phyloP scores from a whole-genome alignment of 306 rosid species.

The Ochetophila trinervis region DNA sequence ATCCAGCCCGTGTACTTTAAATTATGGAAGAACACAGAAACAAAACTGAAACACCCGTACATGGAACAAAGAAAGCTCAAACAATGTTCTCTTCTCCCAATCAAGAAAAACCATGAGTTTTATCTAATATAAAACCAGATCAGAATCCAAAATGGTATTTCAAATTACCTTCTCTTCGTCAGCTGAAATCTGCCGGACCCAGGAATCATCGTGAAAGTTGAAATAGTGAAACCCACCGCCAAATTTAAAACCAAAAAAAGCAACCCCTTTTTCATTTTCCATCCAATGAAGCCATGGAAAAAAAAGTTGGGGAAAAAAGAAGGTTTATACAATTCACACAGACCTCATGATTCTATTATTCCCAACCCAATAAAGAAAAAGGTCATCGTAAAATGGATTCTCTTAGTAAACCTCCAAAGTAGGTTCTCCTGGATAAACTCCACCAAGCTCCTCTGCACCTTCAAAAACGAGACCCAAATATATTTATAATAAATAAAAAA shows the following conservation, averaged over 20 bases:
- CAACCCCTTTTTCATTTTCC: slow-evolving; percentile 1
- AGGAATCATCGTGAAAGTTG: slow-evolving; percentile 17
- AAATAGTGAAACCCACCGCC: slow-evolving; percentile 7
- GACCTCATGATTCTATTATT: slow-evolving; percentile 1
- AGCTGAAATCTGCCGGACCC: slow-evolving; percentile 14
- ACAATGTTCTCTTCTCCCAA: neutral
- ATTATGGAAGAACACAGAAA: neutral
- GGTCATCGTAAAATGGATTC: neutral
- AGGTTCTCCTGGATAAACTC: neutral
- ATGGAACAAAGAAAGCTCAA: neutral
- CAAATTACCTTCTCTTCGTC: slow-evolving; percentile 11
- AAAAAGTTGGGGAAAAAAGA: neutral
- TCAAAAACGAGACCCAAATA: neutral
- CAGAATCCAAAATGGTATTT: slow-evolving; percentile 1
- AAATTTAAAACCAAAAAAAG: slow-evolving; percentile 11
- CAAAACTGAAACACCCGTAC: neutral
- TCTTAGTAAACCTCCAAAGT: slow-evolving; percentile 10
- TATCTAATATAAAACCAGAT: neutral
- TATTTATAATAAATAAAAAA: neutral
- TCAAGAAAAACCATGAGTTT: neutral
- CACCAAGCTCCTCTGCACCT: neutral
- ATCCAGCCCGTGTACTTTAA: neutral
- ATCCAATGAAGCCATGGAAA: slow-evolving; percentile 1
- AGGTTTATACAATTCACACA: neutral
- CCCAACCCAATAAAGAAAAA: slow-evolving; percentile 4